A percentile compares a stretch with the other conserved stretches of the same genome.
Conservation (phyloP, 2,329 filamentous ascomycete genomes). For the Hypoxylon sp. region DNA sequence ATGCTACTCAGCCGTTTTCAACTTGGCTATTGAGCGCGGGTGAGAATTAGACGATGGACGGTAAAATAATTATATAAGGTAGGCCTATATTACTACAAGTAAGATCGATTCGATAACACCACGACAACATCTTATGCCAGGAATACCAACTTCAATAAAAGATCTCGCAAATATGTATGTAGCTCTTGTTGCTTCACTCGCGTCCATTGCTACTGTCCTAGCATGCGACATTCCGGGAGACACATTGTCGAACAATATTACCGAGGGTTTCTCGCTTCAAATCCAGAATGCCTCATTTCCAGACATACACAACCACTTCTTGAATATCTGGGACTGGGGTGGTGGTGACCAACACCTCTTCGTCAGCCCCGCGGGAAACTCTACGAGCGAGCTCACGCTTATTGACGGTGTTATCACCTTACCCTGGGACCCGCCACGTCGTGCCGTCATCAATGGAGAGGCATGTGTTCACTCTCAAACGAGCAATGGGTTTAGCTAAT, state of each 20-base stretch:
- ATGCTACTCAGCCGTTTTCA: too few relatives aligned
- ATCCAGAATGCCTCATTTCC: slow-evolving; percentile 51
- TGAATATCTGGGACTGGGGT: slow-evolving; percentile 52
- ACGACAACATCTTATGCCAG: too few relatives aligned
- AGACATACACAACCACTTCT: slow-evolving; percentile 48
- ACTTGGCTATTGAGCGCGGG: too few relatives aligned
- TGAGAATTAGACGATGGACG: too few relatives aligned
- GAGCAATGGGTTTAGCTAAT: neutral
- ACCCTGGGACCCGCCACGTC: slow-evolving; percentile 41
- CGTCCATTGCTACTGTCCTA: slow-evolving; percentile 27
- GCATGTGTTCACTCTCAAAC: too few relatives aligned
- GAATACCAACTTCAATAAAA: too few relatives aligned
- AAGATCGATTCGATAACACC: too few relatives aligned
- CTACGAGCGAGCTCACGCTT: slow-evolving; percentile 50
- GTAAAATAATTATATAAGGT: too few relatives aligned
- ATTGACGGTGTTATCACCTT: slow-evolving; percentile 50
- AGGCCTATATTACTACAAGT: too few relatives aligned
- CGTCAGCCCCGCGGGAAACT: slow-evolving; percentile 49
- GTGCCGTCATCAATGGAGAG: slow-evolving; percentile 56
- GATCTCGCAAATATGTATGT: too few relatives aligned
- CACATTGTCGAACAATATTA: slow-evolving; percentile 47
- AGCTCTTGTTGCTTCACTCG: too few relatives aligned
- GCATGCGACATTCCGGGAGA: slow-evolving; percentile 46
- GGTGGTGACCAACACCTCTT: slow-evolving; percentile 53
- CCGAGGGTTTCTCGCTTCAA: slow-evolving; percentile 47